A percentile compares a stretch with the other conserved stretches of the same genome.
Evolutionary conservation across 176 grass and related monocot species (phyloP).

Genomic region (bread wheat (Triticum aestivum)): DNA sequence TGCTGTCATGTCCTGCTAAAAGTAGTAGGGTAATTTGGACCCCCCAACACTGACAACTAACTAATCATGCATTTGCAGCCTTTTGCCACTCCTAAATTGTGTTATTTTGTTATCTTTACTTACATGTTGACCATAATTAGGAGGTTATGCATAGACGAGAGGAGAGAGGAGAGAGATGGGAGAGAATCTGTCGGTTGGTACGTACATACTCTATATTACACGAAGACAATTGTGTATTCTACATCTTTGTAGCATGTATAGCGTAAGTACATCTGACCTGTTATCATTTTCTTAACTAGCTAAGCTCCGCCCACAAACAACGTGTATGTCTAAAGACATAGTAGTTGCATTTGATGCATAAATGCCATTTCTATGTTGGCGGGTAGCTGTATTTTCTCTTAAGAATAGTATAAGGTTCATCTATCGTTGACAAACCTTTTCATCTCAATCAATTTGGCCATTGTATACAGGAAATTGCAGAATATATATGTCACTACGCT

Average conservation of each 20-base stretch:
- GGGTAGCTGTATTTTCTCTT: background rate
- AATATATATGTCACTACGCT: background rate
- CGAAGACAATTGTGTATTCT: no score
- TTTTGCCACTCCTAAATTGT: background rate
- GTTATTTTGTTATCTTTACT: background rate
- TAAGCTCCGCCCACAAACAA: background rate
- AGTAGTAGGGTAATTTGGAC: background rate
- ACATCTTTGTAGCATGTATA: background rate
- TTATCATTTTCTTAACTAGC: background rate
- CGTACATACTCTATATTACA: background rate
- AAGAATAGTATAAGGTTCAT: background rate
- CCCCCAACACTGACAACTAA: background rate
- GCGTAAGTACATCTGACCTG: background rate
- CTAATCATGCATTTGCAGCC: background rate
- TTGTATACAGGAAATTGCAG: background rate
- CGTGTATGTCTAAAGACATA: background rate
- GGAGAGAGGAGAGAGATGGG: background rate
- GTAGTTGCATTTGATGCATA: background rate
- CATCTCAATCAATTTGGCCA: background rate
- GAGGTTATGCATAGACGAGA: background rate
- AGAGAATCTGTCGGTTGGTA: background rate
- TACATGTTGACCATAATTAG: background rate
- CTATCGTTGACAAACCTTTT: background rate
- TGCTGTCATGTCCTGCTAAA: constrained; percentile 24
- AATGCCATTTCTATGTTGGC: background rate